Evolutionary conservation across 768 basidiomycete genomes (phyloP).

Genomic region (Basidioascus undulatus): DNA sequence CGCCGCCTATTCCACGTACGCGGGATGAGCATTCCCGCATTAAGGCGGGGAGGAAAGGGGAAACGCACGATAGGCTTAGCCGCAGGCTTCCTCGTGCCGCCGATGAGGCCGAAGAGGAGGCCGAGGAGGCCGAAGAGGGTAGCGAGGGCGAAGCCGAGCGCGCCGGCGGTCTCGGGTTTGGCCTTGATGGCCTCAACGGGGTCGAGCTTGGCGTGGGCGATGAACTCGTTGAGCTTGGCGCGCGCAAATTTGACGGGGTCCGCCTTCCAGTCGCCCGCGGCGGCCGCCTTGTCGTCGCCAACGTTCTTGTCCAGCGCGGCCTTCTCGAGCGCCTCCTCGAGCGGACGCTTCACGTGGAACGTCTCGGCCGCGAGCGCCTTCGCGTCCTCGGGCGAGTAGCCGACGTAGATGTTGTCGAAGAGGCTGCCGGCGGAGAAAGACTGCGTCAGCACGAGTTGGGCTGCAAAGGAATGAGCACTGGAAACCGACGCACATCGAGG

Average conservation of each 20-base stretch:
- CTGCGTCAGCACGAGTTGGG: neutral
- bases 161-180: constrained; percentile 67
- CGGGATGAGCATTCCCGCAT: too few relatives aligned
- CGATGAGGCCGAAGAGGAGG: too few relatives aligned
- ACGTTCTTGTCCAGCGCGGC: constrained; percentile 20
- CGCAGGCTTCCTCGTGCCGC: too few relatives aligned
- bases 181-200: constrained; percentile 62
- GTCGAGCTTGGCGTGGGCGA: constrained; percentile 48
- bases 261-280: constrained; percentile 31
- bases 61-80: too few relatives aligned
- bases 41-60: too few relatives aligned
- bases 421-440: constrained; percentile 60
- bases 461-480: constrained; percentile 12
- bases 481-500: constrained; percentile 17
- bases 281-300: constrained; percentile 27
- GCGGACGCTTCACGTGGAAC: constrained; percentile 68
- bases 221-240: constrained; percentile 50
- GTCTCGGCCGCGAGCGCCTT: constrained; percentile 59
- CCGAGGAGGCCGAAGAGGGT: constrained; percentile 70
- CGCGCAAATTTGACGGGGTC: constrained; percentile 65
- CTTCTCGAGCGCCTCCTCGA: constrained; percentile 34
- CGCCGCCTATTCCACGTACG: too few relatives aligned
- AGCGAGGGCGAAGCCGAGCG: constrained; percentile 39
- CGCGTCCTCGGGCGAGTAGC: constrained; percentile 69
- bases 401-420: constrained; percentile 83